phyloP scores from a whole-genome alignment of 352 stramenopile species.

The Pythium brassicae region DNA sequence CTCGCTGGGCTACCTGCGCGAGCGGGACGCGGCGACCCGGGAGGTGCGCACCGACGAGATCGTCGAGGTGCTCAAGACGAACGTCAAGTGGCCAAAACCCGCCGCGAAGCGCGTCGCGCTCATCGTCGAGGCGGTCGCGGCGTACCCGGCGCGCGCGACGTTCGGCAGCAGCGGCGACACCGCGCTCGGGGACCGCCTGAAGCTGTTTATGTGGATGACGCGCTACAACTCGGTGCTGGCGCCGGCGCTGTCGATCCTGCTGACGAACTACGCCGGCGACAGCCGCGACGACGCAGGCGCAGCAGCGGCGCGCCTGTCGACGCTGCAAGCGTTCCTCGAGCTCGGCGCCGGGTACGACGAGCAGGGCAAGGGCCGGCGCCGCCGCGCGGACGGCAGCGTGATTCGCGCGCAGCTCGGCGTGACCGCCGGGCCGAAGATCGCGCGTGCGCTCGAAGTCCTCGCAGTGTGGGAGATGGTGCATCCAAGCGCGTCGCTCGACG shows the following conservation, averaged over 20 bases:
- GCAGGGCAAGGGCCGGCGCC: constrained; percentile 18
- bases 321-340: constrained; percentile 29
- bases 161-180: not conserved
- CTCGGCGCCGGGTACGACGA: constrained; percentile 31
- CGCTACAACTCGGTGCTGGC: constrained; percentile 54
- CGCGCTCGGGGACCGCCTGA: constrained; percentile 27
- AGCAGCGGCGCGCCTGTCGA: constrained; percentile 18
- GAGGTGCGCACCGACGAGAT: constrained; percentile 34
- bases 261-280: constrained; percentile 16
- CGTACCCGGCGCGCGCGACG: constrained; percentile 28
- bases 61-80: constrained; percentile 69
- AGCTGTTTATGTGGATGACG: constrained; percentile 67
- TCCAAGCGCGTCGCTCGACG: constrained; percentile 17
- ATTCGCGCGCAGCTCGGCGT: constrained; percentile 36
- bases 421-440: constrained; percentile 30
- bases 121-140: constrained; percentile 54
- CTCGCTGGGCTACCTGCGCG: constrained; percentile 27
- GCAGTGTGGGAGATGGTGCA: constrained; percentile 53
- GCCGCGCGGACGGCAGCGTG: constrained; percentile 44
- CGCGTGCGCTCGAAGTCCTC: constrained; percentile 46
- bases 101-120: constrained; percentile 59
- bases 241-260: constrained; percentile 46
- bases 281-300: not conserved
- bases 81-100: constrained; percentile 73
- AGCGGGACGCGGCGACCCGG: constrained; percentile 19